Conservation (phyloP, 2,329 filamentous ascomycete species). For the Xylariaceae sp. region DNA sequence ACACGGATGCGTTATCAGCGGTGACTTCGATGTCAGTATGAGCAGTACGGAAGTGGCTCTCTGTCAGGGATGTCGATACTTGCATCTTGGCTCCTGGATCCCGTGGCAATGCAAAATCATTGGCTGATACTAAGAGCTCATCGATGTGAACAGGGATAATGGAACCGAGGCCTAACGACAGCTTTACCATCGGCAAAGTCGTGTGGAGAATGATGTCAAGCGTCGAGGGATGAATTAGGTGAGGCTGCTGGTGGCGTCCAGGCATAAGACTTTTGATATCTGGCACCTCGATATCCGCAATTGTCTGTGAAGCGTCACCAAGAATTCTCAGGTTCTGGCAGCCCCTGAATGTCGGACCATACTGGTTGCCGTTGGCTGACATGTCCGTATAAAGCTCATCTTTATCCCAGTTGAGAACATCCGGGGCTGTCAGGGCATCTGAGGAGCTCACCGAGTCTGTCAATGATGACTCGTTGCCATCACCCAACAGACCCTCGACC, state of each 20-base stretch:
- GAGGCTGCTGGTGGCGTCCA: not conserved
- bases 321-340: not conserved
- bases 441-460: not conserved
- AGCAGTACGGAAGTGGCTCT: constrained; percentile 12
- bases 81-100: constrained; percentile 5
- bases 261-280: constrained; percentile 13
- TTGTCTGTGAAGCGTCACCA: not conserved
- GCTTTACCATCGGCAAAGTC: constrained; percentile 7
- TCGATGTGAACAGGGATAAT: constrained; percentile 19
- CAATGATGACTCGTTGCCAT: not conserved
- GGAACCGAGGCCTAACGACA: constrained; percentile 9
- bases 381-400: not conserved
- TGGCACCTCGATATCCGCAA: constrained; percentile 1
- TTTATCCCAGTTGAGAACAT: not conserved
- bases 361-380: not conserved
- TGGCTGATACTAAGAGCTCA: constrained; percentile 9
- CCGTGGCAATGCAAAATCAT: not conserved
- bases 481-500: not conserved
- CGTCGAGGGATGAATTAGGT: constrained; percentile 17
- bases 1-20: not conserved
- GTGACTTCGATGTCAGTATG: constrained; percentile 3
- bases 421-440: not conserved
- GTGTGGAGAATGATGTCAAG: constrained; percentile 18
- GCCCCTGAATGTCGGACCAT: not conserved
- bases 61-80: constrained; percentile 8